phyloP scores from a whole-genome alignment of 192 early-diverging fungal genomes.

The Diversispora epigaea region DNA sequence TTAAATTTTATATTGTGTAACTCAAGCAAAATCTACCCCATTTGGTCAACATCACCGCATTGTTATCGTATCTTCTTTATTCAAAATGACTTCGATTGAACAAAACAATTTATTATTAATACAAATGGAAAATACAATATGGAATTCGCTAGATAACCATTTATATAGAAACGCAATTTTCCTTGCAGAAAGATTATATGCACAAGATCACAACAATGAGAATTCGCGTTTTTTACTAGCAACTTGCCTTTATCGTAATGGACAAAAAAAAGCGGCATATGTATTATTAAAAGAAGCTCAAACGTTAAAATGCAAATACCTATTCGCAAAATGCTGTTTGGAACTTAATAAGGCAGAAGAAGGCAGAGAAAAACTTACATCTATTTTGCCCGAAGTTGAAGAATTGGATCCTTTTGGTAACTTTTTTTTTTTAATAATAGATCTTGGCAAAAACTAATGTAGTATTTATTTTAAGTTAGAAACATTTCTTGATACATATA shows the following conservation, averaged over 20 bases:
- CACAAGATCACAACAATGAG: slow-evolving; percentile 29
- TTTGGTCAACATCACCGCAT: neutral
- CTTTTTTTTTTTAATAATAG: slow-evolving; percentile 4
- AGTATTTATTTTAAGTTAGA: no score
- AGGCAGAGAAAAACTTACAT: slow-evolving; percentile 34
- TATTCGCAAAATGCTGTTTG: slow-evolving; percentile 49
- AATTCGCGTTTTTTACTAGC: slow-evolving; percentile 41
- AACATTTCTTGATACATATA: no score
- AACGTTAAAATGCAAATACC: slow-evolving; percentile 34
- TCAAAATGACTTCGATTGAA: neutral
- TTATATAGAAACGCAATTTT: slow-evolving; percentile 44
- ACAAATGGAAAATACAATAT: slow-evolving; percentile 37
- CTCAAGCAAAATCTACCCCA: neutral
- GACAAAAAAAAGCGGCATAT: slow-evolving; percentile 39
- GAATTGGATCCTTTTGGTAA: slow-evolving; percentile 9
- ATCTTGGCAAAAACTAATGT: neutral
- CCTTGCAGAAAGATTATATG: slow-evolving; percentile 44
- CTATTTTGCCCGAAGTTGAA: neutral
- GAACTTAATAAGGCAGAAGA: slow-evolving; percentile 41
- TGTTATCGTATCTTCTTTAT: neutral
- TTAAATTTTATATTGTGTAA: no score
- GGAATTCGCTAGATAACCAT: slow-evolving; percentile 43
- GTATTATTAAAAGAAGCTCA: slow-evolving; percentile 33
- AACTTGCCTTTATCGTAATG: slow-evolving; percentile 41
- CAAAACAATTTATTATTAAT: neutral